phyloP scores from a whole-genome alignment of 441 rosid genomes.

The Mallotus japonicus region DNA sequence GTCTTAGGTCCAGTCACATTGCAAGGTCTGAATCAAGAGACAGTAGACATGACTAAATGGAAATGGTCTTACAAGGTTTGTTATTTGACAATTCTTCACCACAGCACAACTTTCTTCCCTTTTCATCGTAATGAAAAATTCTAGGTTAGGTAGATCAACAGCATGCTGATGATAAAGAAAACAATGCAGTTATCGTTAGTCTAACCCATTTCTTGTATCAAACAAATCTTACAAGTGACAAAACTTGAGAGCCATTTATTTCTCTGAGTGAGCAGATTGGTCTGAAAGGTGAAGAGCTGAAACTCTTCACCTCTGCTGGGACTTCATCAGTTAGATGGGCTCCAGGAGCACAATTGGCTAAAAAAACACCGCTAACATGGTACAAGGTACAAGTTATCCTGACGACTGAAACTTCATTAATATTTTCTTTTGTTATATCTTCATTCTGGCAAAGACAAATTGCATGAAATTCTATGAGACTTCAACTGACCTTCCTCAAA shows the following conservation, averaged over 20 bases:
- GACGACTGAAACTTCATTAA: neutral
- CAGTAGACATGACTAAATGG: constrained; percentile 73
- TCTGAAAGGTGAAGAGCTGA: constrained; percentile 75
- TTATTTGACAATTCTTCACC: neutral
- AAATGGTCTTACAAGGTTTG: constrained; percentile 92
- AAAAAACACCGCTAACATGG: constrained; percentile 85
- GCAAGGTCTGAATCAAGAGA: constrained; percentile 71
- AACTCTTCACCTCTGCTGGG: constrained; percentile 49
- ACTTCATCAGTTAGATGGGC: constrained; percentile 77
- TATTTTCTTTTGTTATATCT: neutral
- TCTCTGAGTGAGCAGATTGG: constrained; percentile 38
- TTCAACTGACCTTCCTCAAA: neutral
- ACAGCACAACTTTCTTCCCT: too few relatives aligned
- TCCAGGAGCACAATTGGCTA: constrained; percentile 54
- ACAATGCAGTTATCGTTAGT: neutral
- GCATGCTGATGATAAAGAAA: neutral
- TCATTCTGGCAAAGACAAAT: neutral
- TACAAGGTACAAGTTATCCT: constrained; percentile 53
- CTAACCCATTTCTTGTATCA: neutral
- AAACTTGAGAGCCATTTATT: neutral
- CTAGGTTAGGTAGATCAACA: too few relatives aligned
- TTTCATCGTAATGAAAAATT: too few relatives aligned
- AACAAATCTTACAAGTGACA: neutral
- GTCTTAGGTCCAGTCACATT: constrained; percentile 82
- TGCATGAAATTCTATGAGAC: neutral